Conservation (phyloP, 73 alveolate species). For the Vitrella brassicaformis region DNA sequence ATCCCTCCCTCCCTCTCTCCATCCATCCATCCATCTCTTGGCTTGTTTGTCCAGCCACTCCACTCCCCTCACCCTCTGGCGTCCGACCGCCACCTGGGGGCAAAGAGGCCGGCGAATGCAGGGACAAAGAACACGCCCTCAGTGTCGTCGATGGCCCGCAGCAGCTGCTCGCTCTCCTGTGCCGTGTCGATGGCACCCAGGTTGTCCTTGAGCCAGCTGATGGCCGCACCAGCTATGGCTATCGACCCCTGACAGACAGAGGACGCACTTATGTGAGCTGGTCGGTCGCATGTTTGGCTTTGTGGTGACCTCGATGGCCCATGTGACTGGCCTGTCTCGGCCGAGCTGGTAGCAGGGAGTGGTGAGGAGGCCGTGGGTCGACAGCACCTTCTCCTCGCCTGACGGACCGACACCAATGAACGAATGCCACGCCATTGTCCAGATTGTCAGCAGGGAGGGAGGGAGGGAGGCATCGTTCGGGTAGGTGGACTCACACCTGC, state of each 20-base stretch:
- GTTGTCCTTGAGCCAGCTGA: slow-evolving; percentile 38
- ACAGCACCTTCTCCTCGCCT: slow-evolving; percentile 21
- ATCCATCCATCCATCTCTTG: too few species aligned
- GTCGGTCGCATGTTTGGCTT: too few species aligned
- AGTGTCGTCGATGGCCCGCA: slow-evolving; percentile 7
- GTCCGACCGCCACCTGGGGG: slow-evolving; percentile 61
- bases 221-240: slow-evolving; percentile 48
- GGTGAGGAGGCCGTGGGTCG: slow-evolving; percentile 43
- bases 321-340: slow-evolving; percentile 14
- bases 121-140: slow-evolving; percentile 61
- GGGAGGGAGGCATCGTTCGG: too few species aligned
- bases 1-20: too few species aligned
- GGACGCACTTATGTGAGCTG: too few species aligned
- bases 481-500: too few species aligned
- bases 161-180: not conserved
- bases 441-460: too few species aligned
- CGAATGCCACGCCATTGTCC: too few species aligned
- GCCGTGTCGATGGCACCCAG: slow-evolving; percentile 25
- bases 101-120: slow-evolving; percentile 56
- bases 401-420: too few species aligned
- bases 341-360: slow-evolving; percentile 44
- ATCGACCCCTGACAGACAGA: too few species aligned
- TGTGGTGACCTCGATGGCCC: slow-evolving; percentile 56
- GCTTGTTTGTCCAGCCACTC: too few species aligned
- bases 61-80: too few species aligned